phyloP scores from a whole-genome alignment of 768 basidiomycete genomes.

The Calocybe indica region DNA sequence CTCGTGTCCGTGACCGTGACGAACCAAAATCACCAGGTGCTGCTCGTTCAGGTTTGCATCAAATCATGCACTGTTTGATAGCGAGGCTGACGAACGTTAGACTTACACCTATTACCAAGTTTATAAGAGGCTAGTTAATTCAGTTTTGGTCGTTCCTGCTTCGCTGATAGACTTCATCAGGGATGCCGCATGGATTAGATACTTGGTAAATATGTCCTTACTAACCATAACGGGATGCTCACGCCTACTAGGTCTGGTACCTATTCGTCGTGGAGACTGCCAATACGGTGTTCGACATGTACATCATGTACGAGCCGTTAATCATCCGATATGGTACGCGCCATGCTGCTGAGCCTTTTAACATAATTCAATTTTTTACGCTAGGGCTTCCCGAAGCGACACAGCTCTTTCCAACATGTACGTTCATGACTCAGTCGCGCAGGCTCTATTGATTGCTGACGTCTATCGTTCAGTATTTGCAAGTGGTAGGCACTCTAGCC shows the following conservation, averaged over 20 bases:
- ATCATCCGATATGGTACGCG: constrained; percentile 29
- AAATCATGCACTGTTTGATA: neutral
- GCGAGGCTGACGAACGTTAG: constrained; percentile 8
- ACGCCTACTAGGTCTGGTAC: constrained; percentile 19
- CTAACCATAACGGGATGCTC: no score
- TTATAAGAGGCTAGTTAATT: constrained; percentile 22
- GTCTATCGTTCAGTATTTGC: constrained; percentile 19
- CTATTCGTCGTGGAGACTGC: constrained; percentile 28
- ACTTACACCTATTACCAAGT: constrained; percentile 27
- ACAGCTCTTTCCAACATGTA: constrained; percentile 20
- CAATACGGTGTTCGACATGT: constrained; percentile 30
- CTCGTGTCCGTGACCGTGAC: neutral
- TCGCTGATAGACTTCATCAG: constrained; percentile 9
- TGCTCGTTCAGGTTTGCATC: constrained; percentile 20
- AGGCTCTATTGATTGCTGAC: neutral
- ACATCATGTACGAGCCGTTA: constrained; percentile 32
- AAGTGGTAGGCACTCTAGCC: constrained; percentile 15
- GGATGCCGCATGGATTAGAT: constrained; percentile 25
- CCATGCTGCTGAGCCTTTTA: neutral
- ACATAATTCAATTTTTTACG: neutral
- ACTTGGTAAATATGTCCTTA: constrained; percentile 18
- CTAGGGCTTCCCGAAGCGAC: constrained; percentile 9
- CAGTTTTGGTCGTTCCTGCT: neutral
- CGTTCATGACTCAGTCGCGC: constrained; percentile 1
- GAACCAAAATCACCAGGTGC: constrained; percentile 14